A percentile compares a stretch with the other conserved stretches of the same genome.
Conservation (phyloP, 2,329 filamentous ascomycete genomes). For the Colletotrichum sp. region DNA sequence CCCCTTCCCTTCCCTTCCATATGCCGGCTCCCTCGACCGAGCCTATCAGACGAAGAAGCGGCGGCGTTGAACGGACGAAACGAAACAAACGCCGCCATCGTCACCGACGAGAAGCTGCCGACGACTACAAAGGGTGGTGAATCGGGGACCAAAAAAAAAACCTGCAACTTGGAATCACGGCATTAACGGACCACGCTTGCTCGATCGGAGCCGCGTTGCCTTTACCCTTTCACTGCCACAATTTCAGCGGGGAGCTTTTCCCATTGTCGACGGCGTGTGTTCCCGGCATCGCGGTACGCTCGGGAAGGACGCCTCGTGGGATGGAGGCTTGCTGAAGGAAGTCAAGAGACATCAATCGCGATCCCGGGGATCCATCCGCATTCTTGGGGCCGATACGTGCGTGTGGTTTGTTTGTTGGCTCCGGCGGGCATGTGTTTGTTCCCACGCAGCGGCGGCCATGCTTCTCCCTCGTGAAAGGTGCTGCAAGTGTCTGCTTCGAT, state of each 20-base stretch:
- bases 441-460: neutral
- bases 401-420: neutral
- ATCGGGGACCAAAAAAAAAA: neutral
- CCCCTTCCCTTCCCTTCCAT: neutral
- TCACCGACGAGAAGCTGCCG: neutral
- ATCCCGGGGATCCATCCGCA: neutral
- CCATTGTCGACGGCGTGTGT: neutral
- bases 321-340: neutral
- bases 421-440: neutral
- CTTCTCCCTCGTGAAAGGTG: neutral
- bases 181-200: neutral
- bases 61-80: constrained; percentile 3
- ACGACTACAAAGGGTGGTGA: neutral
- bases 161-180: neutral
- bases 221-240: neutral
- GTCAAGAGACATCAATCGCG: neutral
- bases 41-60: neutral
- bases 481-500: neutral
- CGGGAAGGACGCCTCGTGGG: neutral
- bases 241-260: neutral
- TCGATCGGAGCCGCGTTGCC: neutral
- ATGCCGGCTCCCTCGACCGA: neutral
- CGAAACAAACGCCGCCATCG: constrained; percentile 5
- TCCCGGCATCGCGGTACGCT: neutral
- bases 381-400: neutral